These are phyloP conservation scores for Botryosphaeria dothidea DNA, from an alignment of 2,329 filamentous ascomycete genomes.

Conservation along the genomic window DNA sequence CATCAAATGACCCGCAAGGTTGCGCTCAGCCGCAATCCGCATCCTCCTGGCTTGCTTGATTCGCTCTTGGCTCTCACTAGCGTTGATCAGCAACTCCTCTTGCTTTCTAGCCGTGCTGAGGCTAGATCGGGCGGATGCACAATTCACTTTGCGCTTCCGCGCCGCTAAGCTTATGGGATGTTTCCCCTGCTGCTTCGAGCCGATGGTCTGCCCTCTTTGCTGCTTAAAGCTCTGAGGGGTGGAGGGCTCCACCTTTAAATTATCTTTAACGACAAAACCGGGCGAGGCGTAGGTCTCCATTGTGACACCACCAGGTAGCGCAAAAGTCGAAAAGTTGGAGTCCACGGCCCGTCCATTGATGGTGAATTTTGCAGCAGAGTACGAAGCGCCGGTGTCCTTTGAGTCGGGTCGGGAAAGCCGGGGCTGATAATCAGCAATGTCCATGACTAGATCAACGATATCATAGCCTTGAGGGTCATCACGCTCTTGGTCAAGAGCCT, in stretches of 20 bases:
- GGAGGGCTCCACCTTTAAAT: no score
- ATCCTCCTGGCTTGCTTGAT: neutral
- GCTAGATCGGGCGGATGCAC: neutral
- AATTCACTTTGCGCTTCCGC: no score
- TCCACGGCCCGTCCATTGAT: no score
- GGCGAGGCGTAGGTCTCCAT: neutral
- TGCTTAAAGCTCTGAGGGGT: no score
- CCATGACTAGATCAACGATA: conserved; percentile 33
- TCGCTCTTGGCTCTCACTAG: neutral
- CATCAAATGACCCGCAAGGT: neutral
- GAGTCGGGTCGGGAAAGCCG: neutral
- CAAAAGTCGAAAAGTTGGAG: neutral
- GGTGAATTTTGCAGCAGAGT: no score
- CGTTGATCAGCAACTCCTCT: neutral
- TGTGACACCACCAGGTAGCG: neutral
- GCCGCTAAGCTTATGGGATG: no score
- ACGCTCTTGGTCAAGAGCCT: conserved; percentile 26
- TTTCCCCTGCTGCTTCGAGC: no score
- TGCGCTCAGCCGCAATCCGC: neutral
- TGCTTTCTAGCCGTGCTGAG: neutral
- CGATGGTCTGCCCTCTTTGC: no score
- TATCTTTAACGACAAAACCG: no score
- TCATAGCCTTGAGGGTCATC: conserved; percentile 25
- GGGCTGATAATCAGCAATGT: conserved; percentile 19
- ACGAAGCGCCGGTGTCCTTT: neutral